Evolutionary conservation across 768 basidiomycete genomes (phyloP), one percentile per base, ranked within the genome.

Genomic region (Boletales sp.): DNA sequence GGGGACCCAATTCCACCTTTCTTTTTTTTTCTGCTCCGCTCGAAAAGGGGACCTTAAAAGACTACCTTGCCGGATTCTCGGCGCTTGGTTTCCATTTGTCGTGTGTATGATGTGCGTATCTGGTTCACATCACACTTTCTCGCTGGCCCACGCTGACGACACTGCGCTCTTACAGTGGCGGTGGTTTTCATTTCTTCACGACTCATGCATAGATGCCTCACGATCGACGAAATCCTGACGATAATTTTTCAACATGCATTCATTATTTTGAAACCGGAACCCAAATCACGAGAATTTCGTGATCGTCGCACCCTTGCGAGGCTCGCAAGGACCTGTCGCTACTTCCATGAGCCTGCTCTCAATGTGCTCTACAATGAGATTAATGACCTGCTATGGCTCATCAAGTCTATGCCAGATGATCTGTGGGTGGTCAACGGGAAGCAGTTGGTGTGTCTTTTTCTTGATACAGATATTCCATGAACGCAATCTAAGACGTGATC

Each of bases 171-270:
- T 5, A 15, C 34, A 65, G 63, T 60, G 48, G 48, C 48, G 45
- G 24, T 31, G 40, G 50, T 55, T 57, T 40, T 40, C 50, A 8
- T 42, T 53, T 54, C n/a, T 43, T 52, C 14, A 49, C 51, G 49
- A 57, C 60, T 58, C 57, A 66, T 68, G 65, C 65, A 66, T 57
- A 64, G 48, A 68, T 68, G 67, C 45, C 55, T 66, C 51, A 48
- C 48, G 47, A 66, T 66, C 64, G 55, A 66, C 59, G 65, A 66
- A 55, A 67, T 66, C 55, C n/a, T 66, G 42, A 66, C 56, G 40
- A 64, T 60, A 3, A 58, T 66, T 51, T 66, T 68, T 50, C 66
- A 56, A 53, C 59, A 61, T 61, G 61, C 63, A 7, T 62, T 63
- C 40, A 49, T 60, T 17, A 56, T 60, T 48, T 49, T 42, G 60